phyloP scores from a whole-genome alignment of 352 stramenopile species.

The Phytophthora chlamydospora region DNA sequence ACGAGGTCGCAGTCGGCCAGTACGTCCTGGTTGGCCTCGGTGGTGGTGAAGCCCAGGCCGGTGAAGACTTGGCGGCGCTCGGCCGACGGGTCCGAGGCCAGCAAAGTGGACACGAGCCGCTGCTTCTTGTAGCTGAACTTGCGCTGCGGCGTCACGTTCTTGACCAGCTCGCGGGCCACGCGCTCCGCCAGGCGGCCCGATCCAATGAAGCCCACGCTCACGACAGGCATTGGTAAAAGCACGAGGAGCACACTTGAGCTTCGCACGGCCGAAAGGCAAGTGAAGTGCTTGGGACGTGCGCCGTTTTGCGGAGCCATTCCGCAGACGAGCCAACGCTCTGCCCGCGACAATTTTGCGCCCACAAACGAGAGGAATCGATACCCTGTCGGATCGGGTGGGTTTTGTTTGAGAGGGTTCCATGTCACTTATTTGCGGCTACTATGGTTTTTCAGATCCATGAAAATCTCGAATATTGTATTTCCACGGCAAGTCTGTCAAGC shows the following conservation, averaged over 20 bases:
- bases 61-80: constrained; percentile 67
- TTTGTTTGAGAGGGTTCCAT: too few species aligned
- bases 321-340: neutral
- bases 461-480: too few species aligned
- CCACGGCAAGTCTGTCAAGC: too few species aligned
- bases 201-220: constrained; percentile 77
- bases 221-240: constrained; percentile 35
- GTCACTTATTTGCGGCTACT: too few species aligned
- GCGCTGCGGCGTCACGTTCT: constrained; percentile 62
- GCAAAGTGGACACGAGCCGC: constrained; percentile 68
- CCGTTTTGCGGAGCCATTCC: neutral
- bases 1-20: constrained; percentile 75
- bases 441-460: too few species aligned
- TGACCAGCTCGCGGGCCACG: constrained; percentile 65
- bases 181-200: constrained; percentile 68
- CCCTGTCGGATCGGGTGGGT: too few species aligned
- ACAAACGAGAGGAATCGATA: too few species aligned
- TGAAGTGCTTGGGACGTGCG: constrained; percentile 6
- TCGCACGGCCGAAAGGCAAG: constrained; percentile 18
- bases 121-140: constrained; percentile 82
- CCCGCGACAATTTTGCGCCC: too few species aligned
- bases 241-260: neutral
- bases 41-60: constrained; percentile 71
- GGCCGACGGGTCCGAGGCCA: constrained; percentile 64
- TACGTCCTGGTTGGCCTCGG: constrained; percentile 57